phyloP scores from a whole-genome alignment of 345 rosid species.

The Isatis tinctoria region DNA sequence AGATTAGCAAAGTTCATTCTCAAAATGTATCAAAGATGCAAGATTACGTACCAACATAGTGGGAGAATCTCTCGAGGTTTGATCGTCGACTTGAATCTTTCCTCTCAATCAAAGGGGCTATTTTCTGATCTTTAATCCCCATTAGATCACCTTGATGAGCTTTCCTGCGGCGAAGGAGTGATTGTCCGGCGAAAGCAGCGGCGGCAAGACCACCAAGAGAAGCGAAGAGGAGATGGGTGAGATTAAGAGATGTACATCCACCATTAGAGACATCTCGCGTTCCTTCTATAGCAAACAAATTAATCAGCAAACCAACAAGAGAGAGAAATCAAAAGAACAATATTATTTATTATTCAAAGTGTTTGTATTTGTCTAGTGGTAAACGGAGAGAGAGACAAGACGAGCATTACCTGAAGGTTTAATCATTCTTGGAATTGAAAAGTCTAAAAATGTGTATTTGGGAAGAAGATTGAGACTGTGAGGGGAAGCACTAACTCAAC shows the following conservation, averaged over 20 bases:
- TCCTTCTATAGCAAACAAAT: slow-evolving; percentile 28
- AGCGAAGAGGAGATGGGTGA: slow-evolving; percentile 1
- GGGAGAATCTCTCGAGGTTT: slow-evolving; percentile 68
- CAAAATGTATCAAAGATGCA: neutral
- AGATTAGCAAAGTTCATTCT: neutral
- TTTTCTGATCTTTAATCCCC: slow-evolving; percentile 10
- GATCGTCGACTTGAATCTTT: slow-evolving; percentile 50
- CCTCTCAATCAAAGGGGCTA: slow-evolving; percentile 44
- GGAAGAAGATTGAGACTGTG: slow-evolving; percentile 12
- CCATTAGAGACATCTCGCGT: slow-evolving; percentile 13
- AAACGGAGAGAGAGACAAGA: slow-evolving; percentile 4
- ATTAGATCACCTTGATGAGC: slow-evolving; percentile 2
- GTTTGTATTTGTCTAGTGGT: slow-evolving; percentile 15
- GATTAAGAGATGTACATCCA: slow-evolving; percentile 7
- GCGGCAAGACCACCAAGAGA: slow-evolving; percentile 28
- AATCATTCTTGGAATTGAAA: slow-evolving; percentile 7
- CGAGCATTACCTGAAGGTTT: slow-evolving; percentile 30
- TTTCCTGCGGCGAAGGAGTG: neutral
- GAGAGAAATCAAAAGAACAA: neutral
- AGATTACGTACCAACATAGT: slow-evolving; percentile 60
- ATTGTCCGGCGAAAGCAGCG: slow-evolving; percentile 21
- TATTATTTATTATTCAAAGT: neutral
- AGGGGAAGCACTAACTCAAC: slow-evolving; percentile 32
- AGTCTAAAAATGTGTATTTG: neutral
- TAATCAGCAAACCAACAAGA: neutral